These are phyloP conservation scores for Cardiospermum halicacabum DNA, from an alignment of 345 rosid species.

Conservation along the genomic window DNA sequence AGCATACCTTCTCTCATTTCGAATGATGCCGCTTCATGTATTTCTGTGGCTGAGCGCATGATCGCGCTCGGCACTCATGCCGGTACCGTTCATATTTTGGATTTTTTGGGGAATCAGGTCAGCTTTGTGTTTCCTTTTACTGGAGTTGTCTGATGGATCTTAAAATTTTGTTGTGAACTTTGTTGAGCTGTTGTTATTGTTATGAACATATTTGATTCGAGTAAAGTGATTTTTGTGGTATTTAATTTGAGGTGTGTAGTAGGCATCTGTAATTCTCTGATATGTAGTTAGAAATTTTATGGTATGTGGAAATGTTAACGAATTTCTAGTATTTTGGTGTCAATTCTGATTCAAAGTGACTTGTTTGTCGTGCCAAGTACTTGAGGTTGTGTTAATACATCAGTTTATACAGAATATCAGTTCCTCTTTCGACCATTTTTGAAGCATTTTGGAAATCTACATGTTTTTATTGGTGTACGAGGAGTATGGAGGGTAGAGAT, in stretches of 20 bases:
- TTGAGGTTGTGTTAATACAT: background rate
- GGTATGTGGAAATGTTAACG: background rate
- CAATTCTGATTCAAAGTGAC: background rate
- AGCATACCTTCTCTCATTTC: conserved; percentile 82
- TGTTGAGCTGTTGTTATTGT: background rate
- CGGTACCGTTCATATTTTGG: conserved; percentile 89
- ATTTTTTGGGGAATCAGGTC: conserved; percentile 95
- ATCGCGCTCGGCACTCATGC: conserved; percentile 93
- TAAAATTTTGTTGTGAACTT: background rate
- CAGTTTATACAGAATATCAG: background rate
- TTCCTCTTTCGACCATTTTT: background rate
- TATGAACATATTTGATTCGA: background rate
- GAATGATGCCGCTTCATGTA: conserved; percentile 87
- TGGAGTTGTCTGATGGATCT: background rate
- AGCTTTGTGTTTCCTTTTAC: background rate
- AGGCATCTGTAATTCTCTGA: background rate
- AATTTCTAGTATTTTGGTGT: background rate
- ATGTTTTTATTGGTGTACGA: background rate
- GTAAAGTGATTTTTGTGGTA: background rate
- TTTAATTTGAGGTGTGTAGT: background rate
- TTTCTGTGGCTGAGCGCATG: conserved; percentile 94
- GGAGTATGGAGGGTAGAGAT: background rate
- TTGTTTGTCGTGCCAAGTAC: background rate
- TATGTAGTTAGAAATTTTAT: background rate
- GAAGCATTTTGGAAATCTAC: background rate